Evolutionary conservation across 2,329 filamentous ascomycete species (phyloP), one percentile per base, ranked within the genome.

Genomic region (Aspergillus spinulosporus): DNA sequence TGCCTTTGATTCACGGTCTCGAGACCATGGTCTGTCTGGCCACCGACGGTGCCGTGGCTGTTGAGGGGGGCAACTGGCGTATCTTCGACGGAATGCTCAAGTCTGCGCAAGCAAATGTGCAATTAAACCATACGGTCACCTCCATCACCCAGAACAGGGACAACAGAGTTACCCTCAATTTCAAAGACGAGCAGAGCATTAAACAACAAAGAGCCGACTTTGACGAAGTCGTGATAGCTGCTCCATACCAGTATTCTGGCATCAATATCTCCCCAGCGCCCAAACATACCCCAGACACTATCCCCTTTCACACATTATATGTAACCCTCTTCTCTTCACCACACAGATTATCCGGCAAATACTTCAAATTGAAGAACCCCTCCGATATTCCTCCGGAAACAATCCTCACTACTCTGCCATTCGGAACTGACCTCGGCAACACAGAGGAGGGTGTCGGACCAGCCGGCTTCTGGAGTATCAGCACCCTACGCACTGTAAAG

Each of bases 21-120:
- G 91, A 95, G 66, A 86, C 92, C 1, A 91, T 97, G 88, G 88
- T 95, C 2, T 93, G 92, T 43, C 90, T 97, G 85, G 89, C 92
- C 2, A 89, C 92, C 0, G 88, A 93, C 51, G 92, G 91, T 5
- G 90, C 92, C 0, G 84, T 92, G 70, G 80, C 88, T 15, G 83
- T 97, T 1, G 74, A 83, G 11, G 92, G 92, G 4, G 94, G 94
- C 1, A 99, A 97, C 72, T 97, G 92, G 92, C 86, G 85, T 65
- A 96, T 99, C 53, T 99, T 99, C 68, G 82, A 87, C n/a, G 77
- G 81, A 44, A 95, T 97, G 88, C 77, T 93, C 1, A 79, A 83
- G 37, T 75, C 78, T 0, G 88, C 90, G 1, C 76, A 80, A 2
- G 86, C 89, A 0, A 73, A 78, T 0, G 62, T 92, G 4, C 76